Evolutionary conservation across 495 filamentous ascomycete species (phyloP).

Genomic region (Aspergillus bertholletiae): DNA sequence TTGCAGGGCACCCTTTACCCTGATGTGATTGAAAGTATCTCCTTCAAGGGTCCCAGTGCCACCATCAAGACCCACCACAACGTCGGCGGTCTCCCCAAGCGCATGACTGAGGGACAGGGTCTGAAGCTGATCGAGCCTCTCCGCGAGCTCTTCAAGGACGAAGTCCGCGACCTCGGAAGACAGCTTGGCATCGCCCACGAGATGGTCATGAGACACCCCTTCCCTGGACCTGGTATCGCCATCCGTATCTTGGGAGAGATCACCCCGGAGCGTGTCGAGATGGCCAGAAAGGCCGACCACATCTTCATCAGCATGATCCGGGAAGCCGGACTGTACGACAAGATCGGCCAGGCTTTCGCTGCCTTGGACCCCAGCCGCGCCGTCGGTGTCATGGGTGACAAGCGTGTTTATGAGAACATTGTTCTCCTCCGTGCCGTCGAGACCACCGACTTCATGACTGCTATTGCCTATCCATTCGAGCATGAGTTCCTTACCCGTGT

Average conservation of each 20-base stretch:
- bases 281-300: slow-evolving; percentile 78
- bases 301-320: slow-evolving; percentile 83
- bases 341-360: slow-evolving; percentile 82
- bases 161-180: slow-evolving; percentile 70
- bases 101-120: slow-evolving; percentile 53
- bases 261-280: slow-evolving; percentile 71
- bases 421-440: slow-evolving; percentile 69
- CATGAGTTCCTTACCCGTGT: slow-evolving; percentile 65
- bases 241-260: slow-evolving; percentile 90
- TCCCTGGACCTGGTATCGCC: slow-evolving; percentile 82
- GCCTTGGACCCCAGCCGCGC: slow-evolving; percentile 67
- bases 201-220: slow-evolving; percentile 80
- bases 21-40: slow-evolving; percentile 78
- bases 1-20: slow-evolving; percentile 83
- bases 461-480: slow-evolving; percentile 64
- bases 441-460: slow-evolving; percentile 84
- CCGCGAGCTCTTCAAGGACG: slow-evolving; percentile 78
- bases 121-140: slow-evolving; percentile 78
- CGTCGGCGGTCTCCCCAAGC: slow-evolving; percentile 65
- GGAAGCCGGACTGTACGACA: slow-evolving; percentile 76
- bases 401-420: slow-evolving; percentile 56
- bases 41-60: slow-evolving; percentile 74
- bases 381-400: slow-evolving; percentile 80
- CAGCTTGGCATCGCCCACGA: slow-evolving; percentile 73
- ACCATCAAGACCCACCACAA: slow-evolving; percentile 90